These are phyloP conservation scores for Paxillus involutus DNA, from an alignment of 768 basidiomycete species.

Conservation along the genomic window DNA sequence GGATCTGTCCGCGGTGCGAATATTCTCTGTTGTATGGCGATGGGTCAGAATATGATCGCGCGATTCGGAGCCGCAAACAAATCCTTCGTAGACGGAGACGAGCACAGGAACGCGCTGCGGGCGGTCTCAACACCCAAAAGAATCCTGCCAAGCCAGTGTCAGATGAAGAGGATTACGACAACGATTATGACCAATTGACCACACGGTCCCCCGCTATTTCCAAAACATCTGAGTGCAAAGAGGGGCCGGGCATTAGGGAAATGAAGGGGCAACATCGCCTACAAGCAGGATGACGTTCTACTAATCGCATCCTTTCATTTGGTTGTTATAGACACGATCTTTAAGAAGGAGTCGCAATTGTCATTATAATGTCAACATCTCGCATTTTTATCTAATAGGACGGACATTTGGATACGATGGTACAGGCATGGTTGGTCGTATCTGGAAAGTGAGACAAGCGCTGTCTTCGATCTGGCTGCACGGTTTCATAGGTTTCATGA, in stretches of 20 bases:
- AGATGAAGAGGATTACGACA: slow-evolving; percentile 26
- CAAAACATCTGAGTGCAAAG: slow-evolving; percentile 15
- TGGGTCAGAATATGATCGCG: slow-evolving; percentile 60
- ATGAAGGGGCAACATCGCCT: slow-evolving; percentile 17
- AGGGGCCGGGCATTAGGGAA: slow-evolving; percentile 13
- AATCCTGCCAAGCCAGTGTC: slow-evolving; percentile 15
- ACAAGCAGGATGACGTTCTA: slow-evolving; percentile 21
- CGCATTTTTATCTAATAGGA: slow-evolving; percentile 34
- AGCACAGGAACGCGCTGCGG: slow-evolving; percentile 67
- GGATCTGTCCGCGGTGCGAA: slow-evolving; percentile 95
- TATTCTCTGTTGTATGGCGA: slow-evolving; percentile 91
- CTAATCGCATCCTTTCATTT: slow-evolving; percentile 10
- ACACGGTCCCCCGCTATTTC: slow-evolving; percentile 4
- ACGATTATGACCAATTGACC: slow-evolving; percentile 13
- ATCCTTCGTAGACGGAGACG: slow-evolving; percentile 68
- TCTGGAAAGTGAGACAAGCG: slow-evolving; percentile 24
- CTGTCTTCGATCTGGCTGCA: slow-evolving; percentile 8
- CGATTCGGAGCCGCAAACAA: slow-evolving; percentile 73
- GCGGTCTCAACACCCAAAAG: slow-evolving; percentile 26
- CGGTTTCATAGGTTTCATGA: slow-evolving; percentile 15
- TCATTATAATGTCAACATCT: slow-evolving; percentile 21
- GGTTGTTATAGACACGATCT: slow-evolving; percentile 6
- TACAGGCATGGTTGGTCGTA: slow-evolving; percentile 19
- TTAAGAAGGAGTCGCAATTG: slow-evolving; percentile 25
- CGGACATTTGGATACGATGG: slow-evolving; percentile 35